Evolutionary conservation across 768 basidiomycete species (phyloP).

Genomic region (Agaricus blazei): DNA sequence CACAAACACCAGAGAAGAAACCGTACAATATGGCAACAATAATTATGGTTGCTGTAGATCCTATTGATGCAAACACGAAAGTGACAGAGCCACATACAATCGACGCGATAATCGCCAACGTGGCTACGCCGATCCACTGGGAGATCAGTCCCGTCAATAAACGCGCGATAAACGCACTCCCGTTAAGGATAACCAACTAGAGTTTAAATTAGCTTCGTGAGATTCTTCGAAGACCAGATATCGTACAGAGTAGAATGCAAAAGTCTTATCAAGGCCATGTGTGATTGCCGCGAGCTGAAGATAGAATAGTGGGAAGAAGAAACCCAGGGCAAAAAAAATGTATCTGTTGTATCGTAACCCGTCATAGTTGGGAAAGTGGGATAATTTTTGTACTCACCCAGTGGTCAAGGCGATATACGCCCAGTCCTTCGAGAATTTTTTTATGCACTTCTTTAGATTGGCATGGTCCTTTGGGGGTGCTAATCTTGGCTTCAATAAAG

Average conservation of each 20-base stretch:
- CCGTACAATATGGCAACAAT: constrained; percentile 32
- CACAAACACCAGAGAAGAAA: constrained; percentile 25
- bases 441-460: constrained; percentile 2
- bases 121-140: not conserved
- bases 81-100: constrained; percentile 27
- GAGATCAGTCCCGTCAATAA: not conserved
- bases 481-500: constrained; percentile 22
- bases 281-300: constrained; percentile 30
- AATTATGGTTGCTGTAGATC: constrained; percentile 19
- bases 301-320: constrained; percentile 33
- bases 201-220: not conserved
- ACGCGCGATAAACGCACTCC: not conserved
- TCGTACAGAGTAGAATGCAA: constrained; percentile 24
- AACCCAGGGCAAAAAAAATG: constrained; percentile 17
- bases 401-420: constrained; percentile 11
- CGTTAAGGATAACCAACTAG: not conserved
- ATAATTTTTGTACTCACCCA: constrained; percentile 9
- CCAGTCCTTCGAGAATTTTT: constrained; percentile 13
- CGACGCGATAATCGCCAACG: constrained; percentile 22
- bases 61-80: constrained; percentile 26
- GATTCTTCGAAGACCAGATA: not conserved
- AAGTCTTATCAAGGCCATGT: constrained; percentile 25
- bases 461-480: constrained; percentile 23
- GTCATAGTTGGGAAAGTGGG: no score
- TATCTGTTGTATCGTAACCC: not conserved